Evolutionary conservation across 1,284 basidiomycete genomes (phyloP).

Genomic region (Rhodotorula sp.): DNA sequence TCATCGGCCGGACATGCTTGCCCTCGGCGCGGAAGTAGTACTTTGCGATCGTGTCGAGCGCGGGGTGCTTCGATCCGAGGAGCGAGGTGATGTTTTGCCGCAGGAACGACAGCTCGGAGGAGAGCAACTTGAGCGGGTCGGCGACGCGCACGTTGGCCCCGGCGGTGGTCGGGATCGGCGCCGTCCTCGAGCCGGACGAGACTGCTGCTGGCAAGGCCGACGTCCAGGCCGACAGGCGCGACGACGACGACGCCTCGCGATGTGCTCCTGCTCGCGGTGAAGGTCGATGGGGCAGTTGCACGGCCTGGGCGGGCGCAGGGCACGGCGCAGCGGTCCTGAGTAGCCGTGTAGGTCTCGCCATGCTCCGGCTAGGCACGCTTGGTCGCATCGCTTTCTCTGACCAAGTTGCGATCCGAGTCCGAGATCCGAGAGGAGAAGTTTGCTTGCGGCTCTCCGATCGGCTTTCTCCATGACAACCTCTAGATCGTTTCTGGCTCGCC

Average conservation of each 20-base stretch:
- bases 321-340: not conserved
- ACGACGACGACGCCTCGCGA: conserved; percentile 20
- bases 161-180: conserved; percentile 11
- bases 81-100: conserved; percentile 73
- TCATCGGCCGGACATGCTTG: conserved; percentile 85
- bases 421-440: too few relatives aligned
- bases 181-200: not conserved
- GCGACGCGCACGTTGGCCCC: conserved; percentile 11
- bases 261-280: not conserved
- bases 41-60: conserved; percentile 80
- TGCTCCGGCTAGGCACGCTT: not conserved
- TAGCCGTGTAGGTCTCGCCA: not conserved
- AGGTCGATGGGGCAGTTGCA: not conserved
- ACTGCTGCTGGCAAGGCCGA: not conserved
- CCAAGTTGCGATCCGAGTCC: not conserved
- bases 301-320: not conserved
- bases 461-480: not conserved
- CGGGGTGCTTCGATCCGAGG: conserved; percentile 83
- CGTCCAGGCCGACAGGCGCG: conserved; percentile 20
- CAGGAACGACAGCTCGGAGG: conserved; percentile 70
- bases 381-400: not conserved
- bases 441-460: not conserved
- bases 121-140: conserved; percentile 44
- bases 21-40: conserved; percentile 76
- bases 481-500: not conserved